Percentiles rank a stretch among this genome's conserved stretches.
Conservation (phyloP, 352 stramenopile genomes). For the Blastocystis hominis region DNA sequence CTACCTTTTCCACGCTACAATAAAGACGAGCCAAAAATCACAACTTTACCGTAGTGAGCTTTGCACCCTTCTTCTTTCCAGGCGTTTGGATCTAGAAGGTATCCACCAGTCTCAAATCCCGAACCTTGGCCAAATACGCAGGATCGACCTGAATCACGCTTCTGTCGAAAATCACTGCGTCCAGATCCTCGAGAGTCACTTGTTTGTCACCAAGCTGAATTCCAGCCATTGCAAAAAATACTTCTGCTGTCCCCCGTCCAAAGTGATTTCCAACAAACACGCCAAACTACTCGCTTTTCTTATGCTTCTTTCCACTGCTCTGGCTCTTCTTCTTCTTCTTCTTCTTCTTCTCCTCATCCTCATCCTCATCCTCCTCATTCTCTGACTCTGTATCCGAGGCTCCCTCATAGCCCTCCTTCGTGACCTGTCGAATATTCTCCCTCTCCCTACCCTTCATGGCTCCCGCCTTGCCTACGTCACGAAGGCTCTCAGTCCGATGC, state of each 20-base stretch:
- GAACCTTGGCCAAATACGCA: not conserved
- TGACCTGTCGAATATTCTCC: conserved; percentile 16
- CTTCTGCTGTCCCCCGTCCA: not conserved
- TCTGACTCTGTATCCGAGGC: conserved; percentile 26
- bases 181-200: conserved; percentile 58
- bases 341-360: not conserved
- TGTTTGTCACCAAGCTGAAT: conserved; percentile 58
- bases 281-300: not conserved
- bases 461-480: not conserved
- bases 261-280: not conserved
- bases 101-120: not conserved
- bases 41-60: conserved; percentile 1
- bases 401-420: conserved; percentile 54
- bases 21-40: not conserved
- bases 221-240: not conserved
- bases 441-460: conserved; percentile 26
- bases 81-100: conserved; percentile 50
- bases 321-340: not conserved
- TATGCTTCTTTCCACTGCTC: not conserved
- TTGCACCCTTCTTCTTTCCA: conserved; percentile 36
- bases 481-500: conserved; percentile 10
- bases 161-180: conserved; percentile 11
- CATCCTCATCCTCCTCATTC: not conserved
- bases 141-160: conserved; percentile 20
- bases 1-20: not conserved